Conservation (phyloP, 2,329 filamentous ascomycete genomes). For the Penicillium capsulatum region DNA sequence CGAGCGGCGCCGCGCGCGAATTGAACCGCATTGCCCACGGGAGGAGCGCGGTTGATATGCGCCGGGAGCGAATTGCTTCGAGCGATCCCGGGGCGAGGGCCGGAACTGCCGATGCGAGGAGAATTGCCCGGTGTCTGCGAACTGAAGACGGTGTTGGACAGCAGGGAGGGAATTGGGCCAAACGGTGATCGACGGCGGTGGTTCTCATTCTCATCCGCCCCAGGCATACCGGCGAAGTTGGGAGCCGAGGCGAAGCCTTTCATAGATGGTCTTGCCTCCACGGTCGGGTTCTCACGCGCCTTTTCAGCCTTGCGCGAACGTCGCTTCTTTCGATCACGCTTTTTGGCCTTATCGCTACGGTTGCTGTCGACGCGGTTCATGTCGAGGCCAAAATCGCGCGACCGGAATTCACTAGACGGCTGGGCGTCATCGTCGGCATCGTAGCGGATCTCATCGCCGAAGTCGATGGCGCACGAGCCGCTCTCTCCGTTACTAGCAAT, state of each 20-base stretch:
- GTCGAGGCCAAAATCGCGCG: conserved; percentile 28
- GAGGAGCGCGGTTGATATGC: conserved; percentile 22
- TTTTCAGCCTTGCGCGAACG: conserved; percentile 13
- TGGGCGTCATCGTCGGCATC: conserved; percentile 26
- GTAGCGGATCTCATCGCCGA: conserved; percentile 28
- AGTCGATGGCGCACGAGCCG: conserved; percentile 22
- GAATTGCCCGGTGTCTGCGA: conserved; percentile 13
- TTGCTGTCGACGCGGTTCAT: conserved; percentile 12
- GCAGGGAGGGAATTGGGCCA: conserved; percentile 29
- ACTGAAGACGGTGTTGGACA: conserved; percentile 36
- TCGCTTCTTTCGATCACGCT: conserved; percentile 23
- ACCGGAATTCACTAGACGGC: conserved; percentile 20
- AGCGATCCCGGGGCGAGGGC: conserved; percentile 19
- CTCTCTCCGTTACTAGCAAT: conserved; percentile 19
- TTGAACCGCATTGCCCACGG: conserved; percentile 33
- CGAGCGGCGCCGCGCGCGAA: conserved; percentile 33
- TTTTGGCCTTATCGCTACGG: conserved; percentile 16
- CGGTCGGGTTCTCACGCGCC: conserved; percentile 3
- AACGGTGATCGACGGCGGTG: conserved; percentile 28
- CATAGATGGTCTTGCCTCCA: conserved; percentile 10
- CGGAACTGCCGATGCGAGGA: conserved; percentile 11
- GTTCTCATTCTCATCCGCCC: conserved; percentile 12
- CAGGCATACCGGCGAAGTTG: conserved; percentile 10
- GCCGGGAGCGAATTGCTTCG: conserved; percentile 34
- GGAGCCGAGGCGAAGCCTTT: conserved; percentile 15